Evolutionary conservation across 1,284 basidiomycete species (phyloP).

Genomic region (Schizophyllum commune): DNA sequence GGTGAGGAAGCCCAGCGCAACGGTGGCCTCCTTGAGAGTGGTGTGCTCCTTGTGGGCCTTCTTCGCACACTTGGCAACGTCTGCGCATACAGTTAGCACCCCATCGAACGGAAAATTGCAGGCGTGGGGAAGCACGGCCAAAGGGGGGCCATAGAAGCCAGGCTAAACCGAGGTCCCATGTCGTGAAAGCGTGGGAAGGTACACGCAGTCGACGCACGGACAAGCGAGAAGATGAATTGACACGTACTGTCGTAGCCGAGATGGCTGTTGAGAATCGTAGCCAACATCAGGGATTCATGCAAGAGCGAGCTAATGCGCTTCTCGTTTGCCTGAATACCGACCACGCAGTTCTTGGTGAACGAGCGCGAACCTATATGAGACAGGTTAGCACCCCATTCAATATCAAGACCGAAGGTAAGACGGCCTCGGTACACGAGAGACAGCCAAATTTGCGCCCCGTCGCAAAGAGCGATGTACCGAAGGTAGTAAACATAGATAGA

Average conservation of each 20-base stretch:
- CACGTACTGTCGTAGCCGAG: conserved; percentile 91
- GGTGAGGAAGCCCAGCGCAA: conserved; percentile 80
- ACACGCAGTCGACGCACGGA: conserved; percentile 1
- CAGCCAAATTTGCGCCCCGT: neutral
- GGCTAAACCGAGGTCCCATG: neutral
- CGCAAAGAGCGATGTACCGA: neutral
- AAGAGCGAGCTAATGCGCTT: conserved; percentile 84
- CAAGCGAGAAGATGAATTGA: neutral
- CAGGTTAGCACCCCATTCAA: neutral
- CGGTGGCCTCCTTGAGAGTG: conserved; percentile 92
- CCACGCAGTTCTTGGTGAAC: conserved; percentile 96
- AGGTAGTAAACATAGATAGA: neutral
- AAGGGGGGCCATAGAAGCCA: neutral
- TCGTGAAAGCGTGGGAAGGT: conserved; percentile 3
- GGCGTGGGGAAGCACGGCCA: neutral
- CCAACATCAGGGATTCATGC: conserved; percentile 95
- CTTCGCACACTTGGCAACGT: conserved; percentile 98
- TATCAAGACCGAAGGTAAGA: neutral
- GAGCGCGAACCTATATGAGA: conserved; percentile 63
- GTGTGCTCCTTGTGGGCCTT: conserved; percentile 98
- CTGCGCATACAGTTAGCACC: conserved; percentile 29
- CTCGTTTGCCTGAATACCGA: conserved; percentile 95
- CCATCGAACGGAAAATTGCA: neutral
- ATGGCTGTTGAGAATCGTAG: conserved; percentile 89
- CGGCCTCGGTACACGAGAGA: neutral